Evolutionary conservation across 2,329 filamentous ascomycete genomes (phyloP), one percentile per base, ranked within the genome.

Genomic region (Cladosporium cucumerinum): DNA sequence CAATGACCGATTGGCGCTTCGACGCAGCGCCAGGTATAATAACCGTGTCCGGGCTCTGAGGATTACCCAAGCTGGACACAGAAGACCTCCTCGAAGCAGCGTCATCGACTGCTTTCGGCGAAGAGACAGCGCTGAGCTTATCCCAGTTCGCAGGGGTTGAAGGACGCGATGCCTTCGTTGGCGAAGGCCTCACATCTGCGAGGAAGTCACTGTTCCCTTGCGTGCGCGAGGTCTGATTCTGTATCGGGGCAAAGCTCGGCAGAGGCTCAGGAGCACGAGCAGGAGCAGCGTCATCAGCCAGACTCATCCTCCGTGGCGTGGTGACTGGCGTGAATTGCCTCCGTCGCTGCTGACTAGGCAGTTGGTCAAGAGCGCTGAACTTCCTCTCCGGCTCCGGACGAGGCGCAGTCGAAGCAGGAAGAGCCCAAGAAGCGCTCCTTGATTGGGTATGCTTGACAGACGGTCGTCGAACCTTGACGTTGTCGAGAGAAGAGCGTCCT

Each of bases 1-100:
- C 59, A 54, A 61, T 25, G 5, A 30, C 32, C 7, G 59, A 61
- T 14, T 52, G 46, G 2, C 48, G 30, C 48, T 61, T 61, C 16
- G 55, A 57, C 10, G 55, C 32, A 25, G 46, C 46, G 10, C 48
- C 48, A 23, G 59, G 25, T 5, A 39, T 28, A 3, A 54, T 5
- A 11, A 61, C 23, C 16, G 26, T 51, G 21, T 61, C 59, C 48
- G n/a, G 48, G n/a, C 59, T 61, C 16, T 52, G 48, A 7, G 49
- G n/a, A 51, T 62, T n/a, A 2, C 68, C 71, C 5, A 73, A 59
- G 57, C 72, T 73, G 23, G 71, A 73, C 5, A 73, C 69, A 32
- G 70, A 73, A 34, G 71, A 73, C 8, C 65, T 66, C 18, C 70
- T 66, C 18, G 67, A 70, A 18, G 49, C 61, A 11, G 55, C 51